A percentile compares a stretch with the other conserved stretches of the same genome.
phyloP scores from a whole-genome alignment of 2,329 filamentous ascomycete species.

The Apiospora koreana region DNA sequence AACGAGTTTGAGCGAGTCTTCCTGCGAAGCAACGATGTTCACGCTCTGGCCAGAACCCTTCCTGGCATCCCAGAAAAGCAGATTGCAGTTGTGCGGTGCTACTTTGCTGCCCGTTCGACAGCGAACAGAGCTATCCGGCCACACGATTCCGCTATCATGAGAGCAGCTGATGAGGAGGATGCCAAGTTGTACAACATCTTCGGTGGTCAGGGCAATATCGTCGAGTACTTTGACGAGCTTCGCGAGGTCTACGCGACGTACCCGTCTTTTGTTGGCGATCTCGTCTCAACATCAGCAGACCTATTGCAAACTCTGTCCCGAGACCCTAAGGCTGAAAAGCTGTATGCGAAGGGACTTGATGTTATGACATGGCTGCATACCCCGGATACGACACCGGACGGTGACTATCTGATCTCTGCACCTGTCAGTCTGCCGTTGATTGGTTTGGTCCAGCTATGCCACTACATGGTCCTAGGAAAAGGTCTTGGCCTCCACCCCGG shows the following conservation, averaged over 20 bases:
- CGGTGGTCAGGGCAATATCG: conserved; percentile 96
- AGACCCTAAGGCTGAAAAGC: conserved; percentile 86
- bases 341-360: conserved; percentile 96
- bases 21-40: conserved; percentile 93
- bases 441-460: conserved; percentile 90
- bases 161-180: conserved; percentile 80
- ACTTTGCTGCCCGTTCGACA: conserved; percentile 86
- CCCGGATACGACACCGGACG: conserved; percentile 85
- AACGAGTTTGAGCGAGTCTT: conserved; percentile 97
- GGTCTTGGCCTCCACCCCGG: conserved; percentile 88
- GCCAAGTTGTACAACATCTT: conserved; percentile 93
- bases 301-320: conserved; percentile 83
- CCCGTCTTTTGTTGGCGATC: conserved; percentile 83
- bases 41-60: conserved; percentile 80
- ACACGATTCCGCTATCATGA: conserved; percentile 89
- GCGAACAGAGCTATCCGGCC: conserved; percentile 84
- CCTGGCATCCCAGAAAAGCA: conserved; percentile 95
- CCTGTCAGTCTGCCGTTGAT: conserved; percentile 96
- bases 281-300: conserved; percentile 79
- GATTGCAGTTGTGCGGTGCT: conserved; percentile 82
- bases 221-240: conserved; percentile 98
- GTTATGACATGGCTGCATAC: conserved; percentile 91
- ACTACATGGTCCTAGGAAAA: conserved; percentile 94
- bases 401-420: conserved; percentile 90
- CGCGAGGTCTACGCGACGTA: conserved; percentile 91